Percentiles rank a stretch among this genome's conserved stretches.
phyloP scores from a whole-genome alignment of 768 basidiomycete genomes.

The Cystobasidium onofrii region DNA sequence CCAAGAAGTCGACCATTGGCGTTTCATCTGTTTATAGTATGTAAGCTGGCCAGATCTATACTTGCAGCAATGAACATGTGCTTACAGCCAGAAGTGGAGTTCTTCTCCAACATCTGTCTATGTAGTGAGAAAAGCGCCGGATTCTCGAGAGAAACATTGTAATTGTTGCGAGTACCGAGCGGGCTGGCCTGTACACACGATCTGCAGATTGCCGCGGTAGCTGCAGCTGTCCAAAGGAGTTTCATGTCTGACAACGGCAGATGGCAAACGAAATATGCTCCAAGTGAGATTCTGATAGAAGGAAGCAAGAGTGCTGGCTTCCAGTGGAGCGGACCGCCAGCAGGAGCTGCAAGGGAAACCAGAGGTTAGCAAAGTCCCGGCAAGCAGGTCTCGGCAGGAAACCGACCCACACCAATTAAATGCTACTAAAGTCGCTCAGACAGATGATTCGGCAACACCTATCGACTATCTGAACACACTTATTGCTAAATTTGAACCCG shows the following conservation, averaged over 20 bases:
- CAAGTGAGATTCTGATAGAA: too few species aligned
- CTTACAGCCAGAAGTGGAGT: slow-evolving; percentile 6
- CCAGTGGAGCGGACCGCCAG: too few species aligned
- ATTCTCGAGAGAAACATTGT: slow-evolving; percentile 18
- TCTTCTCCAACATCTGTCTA: slow-evolving; percentile 6
- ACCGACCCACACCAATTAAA: too few species aligned
- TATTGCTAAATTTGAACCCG: neutral
- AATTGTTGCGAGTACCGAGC: slow-evolving; percentile 2
- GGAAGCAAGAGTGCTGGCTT: too few species aligned
- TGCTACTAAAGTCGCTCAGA: neutral
- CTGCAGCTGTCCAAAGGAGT: neutral
- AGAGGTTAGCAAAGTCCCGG: too few species aligned
- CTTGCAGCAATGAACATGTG: neutral
- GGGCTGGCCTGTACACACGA: neutral
- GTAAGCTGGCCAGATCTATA: too few species aligned
- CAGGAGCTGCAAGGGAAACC: too few species aligned
- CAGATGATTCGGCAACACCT: neutral
- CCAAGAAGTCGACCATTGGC: slow-evolving; percentile 3
- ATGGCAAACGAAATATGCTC: too few species aligned
- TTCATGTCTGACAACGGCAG: neutral
- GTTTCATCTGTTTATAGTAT: neutral
- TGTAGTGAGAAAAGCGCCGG: slow-evolving; percentile 15
- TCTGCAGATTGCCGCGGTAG: neutral
- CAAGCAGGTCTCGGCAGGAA: too few species aligned
- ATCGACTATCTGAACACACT: neutral